Percentiles rank a stretch among this genome's conserved stretches.
These are phyloP conservation scores for Candida qinlingensis DNA, from an alignment of 805 yeast genomes.

Conservation along the genomic window DNA sequence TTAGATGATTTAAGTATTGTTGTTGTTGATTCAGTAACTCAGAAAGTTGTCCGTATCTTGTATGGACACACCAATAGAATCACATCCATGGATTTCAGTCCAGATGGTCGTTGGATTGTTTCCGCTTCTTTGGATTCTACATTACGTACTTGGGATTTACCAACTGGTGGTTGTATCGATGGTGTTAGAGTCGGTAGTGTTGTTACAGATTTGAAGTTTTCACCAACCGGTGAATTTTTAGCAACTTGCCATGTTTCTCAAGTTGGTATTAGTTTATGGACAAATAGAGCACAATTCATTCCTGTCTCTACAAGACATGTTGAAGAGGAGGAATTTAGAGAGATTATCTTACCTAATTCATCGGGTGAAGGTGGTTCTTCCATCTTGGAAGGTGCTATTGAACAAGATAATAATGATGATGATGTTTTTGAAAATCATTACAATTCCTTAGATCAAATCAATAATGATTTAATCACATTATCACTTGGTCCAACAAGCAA, in stretches of 20 bases:
- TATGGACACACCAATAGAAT: constrained; percentile 88
- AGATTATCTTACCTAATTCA: constrained; percentile 62
- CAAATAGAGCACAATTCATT: constrained; percentile 79
- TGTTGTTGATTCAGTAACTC: constrained; percentile 77
- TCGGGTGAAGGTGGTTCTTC: constrained; percentile 74
- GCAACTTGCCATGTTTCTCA: constrained; percentile 92
- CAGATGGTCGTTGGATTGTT: constrained; percentile 93
- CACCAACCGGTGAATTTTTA: constrained; percentile 83
- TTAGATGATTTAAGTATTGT: constrained; percentile 83
- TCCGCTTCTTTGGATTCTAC: constrained; percentile 82
- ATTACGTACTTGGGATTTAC: constrained; percentile 93
- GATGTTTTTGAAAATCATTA: constrained; percentile 33
- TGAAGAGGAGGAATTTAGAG: constrained; percentile 66
- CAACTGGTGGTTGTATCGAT: constrained; percentile 95
- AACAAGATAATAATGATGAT: constrained; percentile 32
- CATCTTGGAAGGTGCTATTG: constrained; percentile 74
- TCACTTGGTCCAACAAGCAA: constrained; percentile 74
- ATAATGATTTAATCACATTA: constrained; percentile 59
- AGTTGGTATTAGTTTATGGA: constrained; percentile 89
- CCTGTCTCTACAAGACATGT: constrained; percentile 72
- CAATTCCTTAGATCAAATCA: constrained; percentile 58
- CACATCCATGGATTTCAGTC: constrained; percentile 83
- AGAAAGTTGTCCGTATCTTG: constrained; percentile 76
- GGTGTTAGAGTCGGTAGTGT: constrained; percentile 74
- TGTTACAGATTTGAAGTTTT: constrained; percentile 74